Conservation (phyloP, 352 stramenopile genomes). For the Phytopythium montanum region DNA sequence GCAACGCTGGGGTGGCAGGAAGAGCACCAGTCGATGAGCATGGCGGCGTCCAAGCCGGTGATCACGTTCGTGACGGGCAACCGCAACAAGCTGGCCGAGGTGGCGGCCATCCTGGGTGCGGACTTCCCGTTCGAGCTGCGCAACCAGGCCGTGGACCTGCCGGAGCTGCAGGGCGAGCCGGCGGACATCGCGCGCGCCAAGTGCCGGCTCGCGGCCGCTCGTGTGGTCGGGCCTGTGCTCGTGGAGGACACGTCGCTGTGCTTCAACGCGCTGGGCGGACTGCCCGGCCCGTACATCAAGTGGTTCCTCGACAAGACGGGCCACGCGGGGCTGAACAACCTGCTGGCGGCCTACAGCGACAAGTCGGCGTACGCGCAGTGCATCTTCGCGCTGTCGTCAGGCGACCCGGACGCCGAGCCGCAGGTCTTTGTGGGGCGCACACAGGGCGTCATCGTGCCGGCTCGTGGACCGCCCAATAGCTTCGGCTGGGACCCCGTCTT, state of each 20-base stretch:
- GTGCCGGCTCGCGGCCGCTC: slow-evolving; percentile 86
- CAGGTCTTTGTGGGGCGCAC: slow-evolving; percentile 93
- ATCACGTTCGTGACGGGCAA: slow-evolving; percentile 87
- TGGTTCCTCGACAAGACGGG: slow-evolving; percentile 97
- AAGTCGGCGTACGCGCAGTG: slow-evolving; percentile 96
- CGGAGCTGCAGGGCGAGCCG: slow-evolving; percentile 96
- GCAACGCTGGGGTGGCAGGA: too few relatives aligned
- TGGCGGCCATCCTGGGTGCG: slow-evolving; percentile 74
- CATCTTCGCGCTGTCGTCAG: slow-evolving; percentile 92
- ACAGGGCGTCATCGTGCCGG: slow-evolving; percentile 91
- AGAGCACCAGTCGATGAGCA: not conserved
- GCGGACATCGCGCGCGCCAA: slow-evolving; percentile 94
- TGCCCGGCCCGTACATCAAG: slow-evolving; percentile 98
- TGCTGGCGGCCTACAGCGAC: slow-evolving; percentile 93
- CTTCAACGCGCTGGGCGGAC: slow-evolving; percentile 93
- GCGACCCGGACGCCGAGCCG: slow-evolving; percentile 61
- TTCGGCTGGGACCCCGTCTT: slow-evolving; percentile 94
- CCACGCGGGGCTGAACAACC: slow-evolving; percentile 92
- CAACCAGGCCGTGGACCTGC: slow-evolving; percentile 94
- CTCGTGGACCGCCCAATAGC: slow-evolving; percentile 69
- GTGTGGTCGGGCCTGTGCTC: slow-evolving; percentile 88
- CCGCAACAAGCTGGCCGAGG: slow-evolving; percentile 81
- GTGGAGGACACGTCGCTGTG: slow-evolving; percentile 97
- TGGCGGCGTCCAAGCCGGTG: slow-evolving; percentile 26
- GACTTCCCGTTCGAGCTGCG: slow-evolving; percentile 91